Conservation (phyloP, 352 stramenopile species). For the Phytopythium boreale region DNA sequence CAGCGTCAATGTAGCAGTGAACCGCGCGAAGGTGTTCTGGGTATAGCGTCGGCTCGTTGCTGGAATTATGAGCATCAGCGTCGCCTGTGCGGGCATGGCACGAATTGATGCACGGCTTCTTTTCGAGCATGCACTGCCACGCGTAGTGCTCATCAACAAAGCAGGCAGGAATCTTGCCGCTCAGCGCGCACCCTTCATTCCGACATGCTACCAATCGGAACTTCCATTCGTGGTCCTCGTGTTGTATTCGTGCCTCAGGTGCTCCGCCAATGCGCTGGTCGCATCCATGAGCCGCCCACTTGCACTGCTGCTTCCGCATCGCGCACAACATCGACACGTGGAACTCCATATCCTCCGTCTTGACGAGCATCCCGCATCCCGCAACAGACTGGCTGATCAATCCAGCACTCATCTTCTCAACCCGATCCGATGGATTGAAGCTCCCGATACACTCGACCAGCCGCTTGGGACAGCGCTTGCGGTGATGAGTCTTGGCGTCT, state of each 20-base stretch:
- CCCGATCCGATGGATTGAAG: background rate
- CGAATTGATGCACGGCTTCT: slow-evolving; percentile 31
- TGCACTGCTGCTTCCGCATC: slow-evolving; percentile 40
- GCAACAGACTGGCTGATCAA: slow-evolving; percentile 3
- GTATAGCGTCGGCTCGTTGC: slow-evolving; percentile 1
- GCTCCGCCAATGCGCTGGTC: slow-evolving; percentile 33
- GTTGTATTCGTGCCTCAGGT: slow-evolving; percentile 33
- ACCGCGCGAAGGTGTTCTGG: slow-evolving; percentile 38
- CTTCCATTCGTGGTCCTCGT: slow-evolving; percentile 57
- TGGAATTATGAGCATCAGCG: background rate
- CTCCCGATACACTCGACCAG: slow-evolving; percentile 34
- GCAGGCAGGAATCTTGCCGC: slow-evolving; percentile 34
- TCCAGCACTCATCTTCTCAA: background rate
- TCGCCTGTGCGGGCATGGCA: slow-evolving; percentile 6
- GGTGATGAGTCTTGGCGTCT: slow-evolving; percentile 28
- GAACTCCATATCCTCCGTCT: slow-evolving; percentile 54
- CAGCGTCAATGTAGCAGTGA: slow-evolving; percentile 40
- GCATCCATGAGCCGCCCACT: slow-evolving; percentile 53
- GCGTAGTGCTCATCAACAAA: slow-evolving; percentile 58
- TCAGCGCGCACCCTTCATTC: slow-evolving; percentile 41
- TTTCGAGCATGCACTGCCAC: slow-evolving; percentile 64
- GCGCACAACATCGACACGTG: slow-evolving; percentile 52
- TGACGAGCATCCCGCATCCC: slow-evolving; percentile 47
- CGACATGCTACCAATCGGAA: slow-evolving; percentile 47
- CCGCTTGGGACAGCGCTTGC: slow-evolving; percentile 51